Conservation (phyloP, 2,329 filamentous ascomycete species). For the Aspergillus uvarum region DNA sequence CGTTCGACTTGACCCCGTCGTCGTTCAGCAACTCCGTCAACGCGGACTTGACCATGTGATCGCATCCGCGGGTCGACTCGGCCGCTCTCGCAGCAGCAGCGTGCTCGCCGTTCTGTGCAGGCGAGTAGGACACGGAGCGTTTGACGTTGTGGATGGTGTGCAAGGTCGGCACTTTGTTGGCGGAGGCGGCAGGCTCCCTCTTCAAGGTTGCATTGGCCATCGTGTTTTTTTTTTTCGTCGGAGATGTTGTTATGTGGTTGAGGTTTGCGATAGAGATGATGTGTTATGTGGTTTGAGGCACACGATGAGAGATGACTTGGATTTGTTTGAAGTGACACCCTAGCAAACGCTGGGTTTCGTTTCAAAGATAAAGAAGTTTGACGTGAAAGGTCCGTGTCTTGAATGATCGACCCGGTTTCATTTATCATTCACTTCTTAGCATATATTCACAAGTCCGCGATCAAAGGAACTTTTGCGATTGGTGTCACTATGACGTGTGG, state of each 20-base stretch:
- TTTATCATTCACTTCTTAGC: no score
- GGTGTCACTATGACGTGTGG: conserved; percentile 6
- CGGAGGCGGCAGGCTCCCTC: conserved; percentile 11
- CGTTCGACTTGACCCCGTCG: conserved; percentile 54
- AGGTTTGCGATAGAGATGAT: neutral
- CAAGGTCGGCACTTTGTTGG: conserved; percentile 16
- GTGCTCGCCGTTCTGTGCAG: neutral
- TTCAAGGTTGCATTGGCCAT: neutral
- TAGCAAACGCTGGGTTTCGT: neutral
- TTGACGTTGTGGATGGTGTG: conserved; percentile 7
- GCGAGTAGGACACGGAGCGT: conserved; percentile 16
- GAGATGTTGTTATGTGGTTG: neutral
- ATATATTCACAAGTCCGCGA: no score
- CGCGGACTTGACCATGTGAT: conserved; percentile 53
- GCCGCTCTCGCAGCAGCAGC: neutral
- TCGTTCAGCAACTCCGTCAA: conserved; percentile 64
- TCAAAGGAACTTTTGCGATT: neutral
- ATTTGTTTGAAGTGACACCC: no score
- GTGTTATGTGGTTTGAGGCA: no score
- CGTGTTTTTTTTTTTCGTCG: neutral
- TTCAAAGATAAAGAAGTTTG: neutral
- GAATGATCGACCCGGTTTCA: no score
- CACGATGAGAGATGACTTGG: no score
- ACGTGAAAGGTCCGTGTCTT: no score
- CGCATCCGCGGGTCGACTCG: conserved; percentile 9